Evolutionary conservation across 83 land plant genomes (phyloP).

Genomic region (Diphasiastrum complanatum): DNA sequence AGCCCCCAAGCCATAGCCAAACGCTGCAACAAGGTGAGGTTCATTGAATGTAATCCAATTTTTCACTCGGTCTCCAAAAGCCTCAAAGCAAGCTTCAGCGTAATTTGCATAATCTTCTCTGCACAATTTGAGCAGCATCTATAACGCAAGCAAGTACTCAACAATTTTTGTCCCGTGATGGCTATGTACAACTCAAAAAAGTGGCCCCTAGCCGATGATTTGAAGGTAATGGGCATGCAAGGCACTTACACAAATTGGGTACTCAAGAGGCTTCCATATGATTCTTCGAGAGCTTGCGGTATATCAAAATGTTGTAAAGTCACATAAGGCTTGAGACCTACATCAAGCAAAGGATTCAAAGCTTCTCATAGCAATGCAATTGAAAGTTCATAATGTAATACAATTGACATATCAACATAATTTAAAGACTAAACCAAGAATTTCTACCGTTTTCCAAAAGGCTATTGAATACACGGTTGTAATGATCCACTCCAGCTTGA

Average conservation of each 20-base stretch:
- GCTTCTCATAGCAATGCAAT: no score
- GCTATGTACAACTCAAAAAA: not conserved
- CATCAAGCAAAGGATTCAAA: no score
- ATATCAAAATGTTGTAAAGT: constrained; percentile 42
- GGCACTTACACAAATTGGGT: constrained; percentile 31
- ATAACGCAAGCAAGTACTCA: no score
- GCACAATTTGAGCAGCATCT: constrained; percentile 6
- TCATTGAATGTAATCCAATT: constrained; percentile 56
- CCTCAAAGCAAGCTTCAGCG: constrained; percentile 42
- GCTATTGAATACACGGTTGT: constrained; percentile 42
- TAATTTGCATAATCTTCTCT: constrained; percentile 44
- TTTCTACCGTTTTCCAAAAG: constrained; percentile 37
- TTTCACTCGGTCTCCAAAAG: constrained; percentile 51
- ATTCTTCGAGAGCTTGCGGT: constrained; percentile 42
- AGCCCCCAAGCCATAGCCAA: constrained; percentile 23
- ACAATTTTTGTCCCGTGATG: no score
- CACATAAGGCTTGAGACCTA: constrained; percentile 56
- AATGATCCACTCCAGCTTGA: constrained; percentile 33
- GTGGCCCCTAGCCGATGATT: not conserved
- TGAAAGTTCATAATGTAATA: no score
- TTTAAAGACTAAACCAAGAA: not conserved
- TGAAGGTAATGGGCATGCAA: not conserved
- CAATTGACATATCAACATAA: not conserved
- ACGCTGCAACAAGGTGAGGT: constrained; percentile 21
- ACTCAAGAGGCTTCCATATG: constrained; percentile 42